These are phyloP conservation scores for Prunus mira DNA, from an alignment of 306 rosid species.

Conservation along the genomic window DNA sequence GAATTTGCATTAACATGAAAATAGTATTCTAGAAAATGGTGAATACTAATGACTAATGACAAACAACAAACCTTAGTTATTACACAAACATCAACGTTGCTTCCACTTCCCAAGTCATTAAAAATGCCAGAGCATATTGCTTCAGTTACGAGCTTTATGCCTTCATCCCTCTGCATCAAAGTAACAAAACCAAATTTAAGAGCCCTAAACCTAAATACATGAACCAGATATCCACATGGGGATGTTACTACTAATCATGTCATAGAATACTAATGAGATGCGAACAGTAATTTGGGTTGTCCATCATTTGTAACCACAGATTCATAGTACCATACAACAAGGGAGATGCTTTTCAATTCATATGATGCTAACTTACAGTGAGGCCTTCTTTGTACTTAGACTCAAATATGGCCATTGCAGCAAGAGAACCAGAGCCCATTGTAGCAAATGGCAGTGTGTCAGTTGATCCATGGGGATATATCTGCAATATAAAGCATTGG, in stretches of 20 bases:
- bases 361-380: conserved; percentile 38
- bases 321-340: not conserved
- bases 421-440: conserved; percentile 68
- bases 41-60: not conserved
- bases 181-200: not conserved
- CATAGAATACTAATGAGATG: not conserved
- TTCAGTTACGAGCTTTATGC: conserved; percentile 65
- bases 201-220: not conserved
- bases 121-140: conserved; percentile 93
- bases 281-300: not conserved
- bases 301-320: not conserved
- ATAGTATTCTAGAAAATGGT: not conserved
- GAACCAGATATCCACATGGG: not conserved
- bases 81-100: conserved; percentile 89
- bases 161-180: conserved; percentile 72
- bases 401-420: conserved; percentile 58
- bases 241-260: not conserved
- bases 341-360: not conserved
- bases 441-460: conserved; percentile 61
- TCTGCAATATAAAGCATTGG: conserved; percentile 34
- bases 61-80: conserved; percentile 78
- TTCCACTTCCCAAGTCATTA: conserved; percentile 97
- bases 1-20: conserved; percentile 9
- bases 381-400: conserved; percentile 70
- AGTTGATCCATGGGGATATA: conserved; percentile 92